phyloP scores from a whole-genome alignment of 352 stramenopile genomes.

The Phytophthora syringae region DNA sequence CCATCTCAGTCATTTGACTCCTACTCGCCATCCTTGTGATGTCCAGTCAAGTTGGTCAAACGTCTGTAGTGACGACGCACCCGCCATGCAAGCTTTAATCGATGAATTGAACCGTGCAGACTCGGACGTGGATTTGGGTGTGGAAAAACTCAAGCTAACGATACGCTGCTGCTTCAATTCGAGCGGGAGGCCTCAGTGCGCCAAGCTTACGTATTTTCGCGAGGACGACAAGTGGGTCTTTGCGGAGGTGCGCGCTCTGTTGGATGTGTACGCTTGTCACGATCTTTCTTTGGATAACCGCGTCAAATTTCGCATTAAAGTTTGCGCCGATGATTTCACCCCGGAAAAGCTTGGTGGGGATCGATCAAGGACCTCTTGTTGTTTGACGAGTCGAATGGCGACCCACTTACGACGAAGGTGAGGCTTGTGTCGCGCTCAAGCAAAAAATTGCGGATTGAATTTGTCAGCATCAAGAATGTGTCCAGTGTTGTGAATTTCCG shows the following conservation, averaged over 20 bases:
- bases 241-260: background rate
- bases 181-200: background rate
- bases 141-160: slow-evolving; percentile 1
- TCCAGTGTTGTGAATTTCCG: background rate
- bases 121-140: background rate
- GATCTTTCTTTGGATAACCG: slow-evolving; percentile 6
- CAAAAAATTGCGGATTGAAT: slow-evolving; percentile 7
- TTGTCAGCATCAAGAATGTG: slow-evolving; percentile 4
- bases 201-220: slow-evolving; percentile 2
- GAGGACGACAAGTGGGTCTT: slow-evolving; percentile 4
- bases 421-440: background rate
- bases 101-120: background rate
- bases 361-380: background rate
- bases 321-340: background rate
- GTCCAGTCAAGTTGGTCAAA: slow-evolving; percentile 10
- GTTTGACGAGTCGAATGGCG: background rate
- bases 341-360: background rate
- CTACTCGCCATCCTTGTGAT: background rate
- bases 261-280: background rate
- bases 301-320: slow-evolving; percentile 5
- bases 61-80: background rate
- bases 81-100: background rate
- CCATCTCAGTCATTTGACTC: background rate
- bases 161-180: background rate
- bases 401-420: slow-evolving; percentile 6